Base-by-base conservation (phyloP, 208 protist genomes). In the Trypanosoma mega region DNA sequence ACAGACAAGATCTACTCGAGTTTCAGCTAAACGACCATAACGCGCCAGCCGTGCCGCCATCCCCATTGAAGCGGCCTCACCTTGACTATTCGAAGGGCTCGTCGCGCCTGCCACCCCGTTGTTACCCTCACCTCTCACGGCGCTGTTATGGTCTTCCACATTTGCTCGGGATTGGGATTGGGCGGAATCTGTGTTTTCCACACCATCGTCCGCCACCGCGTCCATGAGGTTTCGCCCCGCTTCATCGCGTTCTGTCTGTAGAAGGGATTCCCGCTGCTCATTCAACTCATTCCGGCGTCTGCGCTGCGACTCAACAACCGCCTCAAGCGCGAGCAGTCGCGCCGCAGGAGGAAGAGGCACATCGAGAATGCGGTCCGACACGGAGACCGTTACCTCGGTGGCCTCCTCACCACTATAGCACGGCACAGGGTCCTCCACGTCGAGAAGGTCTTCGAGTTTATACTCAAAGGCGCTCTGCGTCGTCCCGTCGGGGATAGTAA, bases 351-450 rank as follows among this genome's bases (percentile, higher is more conserved):
- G 75, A 26, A 91, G 58, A 23, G 79, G 67, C 20, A 78, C 24
- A 24, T 72, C 49, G 41, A 94, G 70, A 27, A 94, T 52, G 41
- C 70, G 50, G 43, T 84, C 77, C 21, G 83, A 87, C 11, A 94
- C 78, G 7, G 66, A 44, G 8, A 85, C 63, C 12, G 53, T 58
- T 0, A 74, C 83, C 43, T 86, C 73, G 6, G 78, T 67, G 2
- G 74, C 58, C 53, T 94, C 83, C 41, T 77, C 63, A 8, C 74
- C 74, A 41, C 80, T 90, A 68, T 94, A 94, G 73, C 87, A 94
- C n/a, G 83, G 87, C 30, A 91, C 87, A 11, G 74, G 27, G 9
- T 18, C 37, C 9, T 91, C 74, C 7, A 90, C 46, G 57, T 86
- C 76, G n/a, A 94, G 75, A 6, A 94, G 46, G 36, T 76, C 75